phyloP scores from a whole-genome alignment of 176 grass and related monocot genomes.

The Raddia distichophylla region DNA sequence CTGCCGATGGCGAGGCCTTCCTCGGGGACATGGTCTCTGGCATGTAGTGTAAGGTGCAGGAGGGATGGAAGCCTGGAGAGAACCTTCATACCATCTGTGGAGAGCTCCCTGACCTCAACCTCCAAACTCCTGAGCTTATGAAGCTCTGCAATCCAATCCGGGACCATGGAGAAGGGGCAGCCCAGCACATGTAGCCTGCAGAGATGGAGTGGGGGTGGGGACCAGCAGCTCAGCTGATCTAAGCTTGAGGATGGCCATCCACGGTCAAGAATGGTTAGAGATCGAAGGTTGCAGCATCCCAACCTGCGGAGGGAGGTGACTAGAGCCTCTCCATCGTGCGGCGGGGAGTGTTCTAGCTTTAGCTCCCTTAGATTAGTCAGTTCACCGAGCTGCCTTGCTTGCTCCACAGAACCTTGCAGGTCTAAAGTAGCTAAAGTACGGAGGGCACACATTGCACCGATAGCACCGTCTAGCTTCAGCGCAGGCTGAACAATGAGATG shows the following conservation, averaged over 20 bases:
- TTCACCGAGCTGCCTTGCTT: conserved; percentile 1
- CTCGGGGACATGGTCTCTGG: neutral
- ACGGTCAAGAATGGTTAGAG: neutral
- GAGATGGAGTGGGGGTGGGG: neutral
- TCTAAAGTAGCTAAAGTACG: neutral
- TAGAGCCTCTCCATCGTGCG: neutral
- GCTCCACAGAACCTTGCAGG: no score
- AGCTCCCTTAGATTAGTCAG: conserved; percentile 3
- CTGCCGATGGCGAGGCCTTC: neutral
- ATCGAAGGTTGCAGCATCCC: neutral
- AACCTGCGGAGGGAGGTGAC: conserved; percentile 4
- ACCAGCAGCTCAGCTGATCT: neutral
- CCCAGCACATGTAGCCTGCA: neutral
- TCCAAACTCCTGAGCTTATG: conserved; percentile 7
- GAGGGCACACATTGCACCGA: neutral
- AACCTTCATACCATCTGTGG: neutral
- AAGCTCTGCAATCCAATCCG: neutral
- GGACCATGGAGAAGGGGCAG: neutral
- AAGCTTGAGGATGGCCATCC: no score
- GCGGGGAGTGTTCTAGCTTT: neutral
- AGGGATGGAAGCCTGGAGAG: neutral
- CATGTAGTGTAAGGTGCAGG: conserved; percentile 13
- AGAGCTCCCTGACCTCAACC: neutral
- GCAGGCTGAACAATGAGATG: neutral
- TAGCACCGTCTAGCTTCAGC: neutral